Percentiles rank a stretch among this genome's conserved stretches.
phyloP scores from a whole-genome alignment of 176 grass and related monocot species.

The Miscanthus lutarioriparius region DNA sequence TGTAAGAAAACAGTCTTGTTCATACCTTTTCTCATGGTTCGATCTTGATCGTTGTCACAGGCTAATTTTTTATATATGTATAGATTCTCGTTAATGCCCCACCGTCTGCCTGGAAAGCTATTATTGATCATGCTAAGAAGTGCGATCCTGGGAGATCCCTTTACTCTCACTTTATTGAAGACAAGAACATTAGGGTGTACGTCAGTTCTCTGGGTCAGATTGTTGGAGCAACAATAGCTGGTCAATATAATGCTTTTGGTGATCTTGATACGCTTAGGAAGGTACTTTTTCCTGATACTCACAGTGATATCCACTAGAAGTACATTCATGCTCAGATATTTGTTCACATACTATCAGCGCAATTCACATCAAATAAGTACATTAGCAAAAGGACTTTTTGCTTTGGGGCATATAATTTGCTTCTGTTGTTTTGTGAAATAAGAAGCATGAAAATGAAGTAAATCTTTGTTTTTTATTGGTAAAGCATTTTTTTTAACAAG shows the following conservation, averaged over 20 bases:
- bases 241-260: constrained; percentile 23
- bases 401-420: not conserved
- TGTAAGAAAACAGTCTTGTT: constrained; percentile 35
- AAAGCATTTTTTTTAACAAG: not conserved
- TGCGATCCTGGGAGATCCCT: constrained; percentile 32
- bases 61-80: not conserved
- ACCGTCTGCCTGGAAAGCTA: constrained; percentile 13
- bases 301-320: not conserved
- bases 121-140: constrained; percentile 50
- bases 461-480: not conserved
- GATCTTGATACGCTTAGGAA: constrained; percentile 7
- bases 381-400: not conserved
- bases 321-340: not conserved
- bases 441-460: not conserved
- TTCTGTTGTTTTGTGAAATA: not conserved
- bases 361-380: not conserved
- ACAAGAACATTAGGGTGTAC: not conserved
- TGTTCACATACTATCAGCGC: not conserved
- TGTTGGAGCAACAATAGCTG: constrained; percentile 23
- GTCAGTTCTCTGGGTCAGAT: constrained; percentile 9
- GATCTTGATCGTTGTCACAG: not conserved
- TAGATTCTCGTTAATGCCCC: constrained; percentile 35
- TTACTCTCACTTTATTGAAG: constrained; percentile 8
- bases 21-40: not conserved
- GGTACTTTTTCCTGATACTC: not conserved